Base-by-base conservation (phyloP, 2,329 filamentous ascomycete species). In the Sporothrix luriei region DNA sequence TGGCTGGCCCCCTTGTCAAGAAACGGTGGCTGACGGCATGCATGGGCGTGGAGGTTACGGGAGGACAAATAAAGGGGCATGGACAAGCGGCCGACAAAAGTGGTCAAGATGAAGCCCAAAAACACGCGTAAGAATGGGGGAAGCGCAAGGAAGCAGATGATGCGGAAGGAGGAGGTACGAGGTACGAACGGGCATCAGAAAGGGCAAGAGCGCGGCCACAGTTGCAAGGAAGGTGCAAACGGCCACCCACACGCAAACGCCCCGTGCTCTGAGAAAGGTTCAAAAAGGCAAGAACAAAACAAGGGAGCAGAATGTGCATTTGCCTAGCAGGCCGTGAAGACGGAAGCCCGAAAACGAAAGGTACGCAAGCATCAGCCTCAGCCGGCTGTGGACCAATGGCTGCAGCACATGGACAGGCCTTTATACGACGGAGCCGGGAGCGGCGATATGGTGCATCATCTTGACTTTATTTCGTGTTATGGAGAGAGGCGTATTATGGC, bases 161-260 rank as follows among this genome's bases (percentile, higher is more conserved):
- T 14, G 9, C 38, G 33, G 57, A 55, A 43, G 59, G 24, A 65
- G 68, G 46, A 46, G 57, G 57, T 38, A 62, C 57, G 46, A 46
- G 57, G 57, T 38, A 62, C 57, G 57, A 26, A 46, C 11, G 38
- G 57, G n/a, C n/a, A 62, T 26, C 57, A 16, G 52, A 54, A 43
- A 48, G 21, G 38, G 51, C 51, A 46, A 46, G 64, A 66, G 6
- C 48, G 21, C 48, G 49, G n/a, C 9, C 49, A 24, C 21, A 5
- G 14, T 48, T 48, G 21, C 57, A 55, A 64, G 68, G 68, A 69
- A 69, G 57, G 68, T 65, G 68, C 68, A 69, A 69, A 69, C 59
- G 68, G 48, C 67, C 9, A 65, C 9, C 55, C 21, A 29, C 26
- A 33, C 11, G 21, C 46, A 26, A 21, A 11, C 7, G 51, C 38